Conservation (phyloP, 257 asterid genomes). For the Solanum lignicaule region DNA sequence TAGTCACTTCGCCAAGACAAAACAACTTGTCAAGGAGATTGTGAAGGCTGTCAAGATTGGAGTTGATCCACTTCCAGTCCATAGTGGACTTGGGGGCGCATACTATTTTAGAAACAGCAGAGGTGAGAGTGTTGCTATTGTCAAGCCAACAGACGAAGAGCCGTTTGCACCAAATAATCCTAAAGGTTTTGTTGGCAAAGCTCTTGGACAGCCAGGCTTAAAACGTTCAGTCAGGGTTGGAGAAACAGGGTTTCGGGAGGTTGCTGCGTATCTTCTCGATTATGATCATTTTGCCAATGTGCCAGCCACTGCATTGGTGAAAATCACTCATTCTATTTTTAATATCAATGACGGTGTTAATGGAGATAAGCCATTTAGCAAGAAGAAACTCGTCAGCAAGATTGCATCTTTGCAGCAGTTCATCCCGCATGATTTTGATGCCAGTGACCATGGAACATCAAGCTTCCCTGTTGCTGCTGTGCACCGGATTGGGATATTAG, state of each 20-base stretch:
- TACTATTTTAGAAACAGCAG: slow-evolving; percentile 67
- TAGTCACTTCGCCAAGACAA: slow-evolving; percentile 31
- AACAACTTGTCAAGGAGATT: slow-evolving; percentile 68
- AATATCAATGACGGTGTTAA: slow-evolving; percentile 83
- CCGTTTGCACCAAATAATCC: slow-evolving; percentile 98
- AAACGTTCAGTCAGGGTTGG: slow-evolving; percentile 89
- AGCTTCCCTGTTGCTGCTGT: slow-evolving; percentile 85
- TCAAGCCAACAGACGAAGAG: slow-evolving; percentile 97
- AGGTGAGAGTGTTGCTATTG: slow-evolving; percentile 89
- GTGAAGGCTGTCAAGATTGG: slow-evolving; percentile 74
- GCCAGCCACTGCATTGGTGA: slow-evolving; percentile 88
- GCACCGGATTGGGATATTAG: slow-evolving; percentile 92
- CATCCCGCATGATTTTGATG: slow-evolving; percentile 84
- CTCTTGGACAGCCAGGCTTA: slow-evolving; percentile 91
- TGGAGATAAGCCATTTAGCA: slow-evolving; percentile 41
- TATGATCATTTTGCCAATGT: slow-evolving; percentile 80
- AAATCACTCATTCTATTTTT: slow-evolving; percentile 79
- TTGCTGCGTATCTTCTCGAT: slow-evolving; percentile 93
- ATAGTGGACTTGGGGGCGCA: slow-evolving; percentile 95
- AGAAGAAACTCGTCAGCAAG: slow-evolving; percentile 66
- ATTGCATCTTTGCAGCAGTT: slow-evolving; percentile 86
- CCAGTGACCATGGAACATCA: slow-evolving; percentile 93
- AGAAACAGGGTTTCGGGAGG: slow-evolving; percentile 91
- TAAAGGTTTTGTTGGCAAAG: slow-evolving; percentile 90
- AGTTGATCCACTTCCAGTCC: slow-evolving; percentile 73